Percentiles rank a stretch among this genome's conserved stretches.
These are phyloP conservation scores for Holtermannia corniformis DNA, from an alignment of 768 basidiomycete species.

Conservation along the genomic window DNA sequence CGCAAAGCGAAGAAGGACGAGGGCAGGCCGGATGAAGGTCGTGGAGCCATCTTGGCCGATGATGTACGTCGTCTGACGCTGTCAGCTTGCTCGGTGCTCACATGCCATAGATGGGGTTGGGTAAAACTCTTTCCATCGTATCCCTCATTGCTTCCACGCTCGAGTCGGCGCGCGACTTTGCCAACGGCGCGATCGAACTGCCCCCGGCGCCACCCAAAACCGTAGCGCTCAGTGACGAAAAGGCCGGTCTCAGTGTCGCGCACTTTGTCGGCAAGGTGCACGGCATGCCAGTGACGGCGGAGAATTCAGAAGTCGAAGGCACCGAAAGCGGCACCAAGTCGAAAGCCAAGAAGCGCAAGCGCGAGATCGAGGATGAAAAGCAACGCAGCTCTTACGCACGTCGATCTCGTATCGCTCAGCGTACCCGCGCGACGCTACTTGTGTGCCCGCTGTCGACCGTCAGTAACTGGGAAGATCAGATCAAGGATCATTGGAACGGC, in stretches of 20 bases:
- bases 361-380: constrained; percentile 47
- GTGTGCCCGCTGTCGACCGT: constrained; percentile 95
- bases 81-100: constrained; percentile 6
- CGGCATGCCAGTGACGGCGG: constrained; percentile 59
- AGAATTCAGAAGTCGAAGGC: constrained; percentile 10
- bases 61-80: constrained; percentile 56
- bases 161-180: constrained; percentile 58
- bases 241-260: constrained; percentile 42
- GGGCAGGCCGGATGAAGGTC: constrained; percentile 50
- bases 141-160: constrained; percentile 85
- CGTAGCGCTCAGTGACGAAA: constrained; percentile 18
- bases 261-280: constrained; percentile 74
- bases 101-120: constrained; percentile 75
- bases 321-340: constrained; percentile 12
- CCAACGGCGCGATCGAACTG: constrained; percentile 44
- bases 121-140: constrained; percentile 93
- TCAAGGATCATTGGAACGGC: constrained; percentile 92
- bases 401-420: constrained; percentile 33
- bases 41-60: constrained; percentile 88
- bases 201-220: constrained; percentile 4
- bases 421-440: constrained; percentile 85
- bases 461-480: constrained; percentile 97
- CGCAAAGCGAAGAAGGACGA: constrained; percentile 36
- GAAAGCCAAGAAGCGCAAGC: constrained; percentile 64
- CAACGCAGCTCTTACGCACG: constrained; percentile 13